Evolutionary conservation across 345 rosid species (phyloP), one percentile per base, ranked within the genome.

Genomic region (Corchorus olitorius): DNA sequence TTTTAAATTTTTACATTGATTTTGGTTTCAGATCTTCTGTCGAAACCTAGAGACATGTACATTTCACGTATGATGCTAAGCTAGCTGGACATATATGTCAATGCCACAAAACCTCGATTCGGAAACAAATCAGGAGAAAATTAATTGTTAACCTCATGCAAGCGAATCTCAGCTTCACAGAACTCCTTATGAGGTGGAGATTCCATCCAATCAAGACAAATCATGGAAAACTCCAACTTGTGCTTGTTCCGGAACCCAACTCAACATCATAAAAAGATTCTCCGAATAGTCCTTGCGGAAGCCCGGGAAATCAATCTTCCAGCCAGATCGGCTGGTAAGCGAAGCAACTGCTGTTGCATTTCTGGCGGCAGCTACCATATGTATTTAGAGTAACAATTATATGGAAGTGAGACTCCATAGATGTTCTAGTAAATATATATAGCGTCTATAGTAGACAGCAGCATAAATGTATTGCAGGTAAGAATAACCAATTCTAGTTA

Each of bases 271-370:
- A 91, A 81, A 70, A 94, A 88, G 27, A 91, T 78, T 81, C 90
- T 87, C 63, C 88, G 88, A 79, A 94, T 78, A 49, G 97, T 91
- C 87, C 97, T 82, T 4, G 98, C 97, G 3, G 83, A 73, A 39
- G 92, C 92, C 16, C 98, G 92, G 74, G 98, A 90, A 65, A 88
- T 64, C 82, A 94, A 82, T 83, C 93, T 89, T 79, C 89, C 85
- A 45, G 81, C 88, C 73, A 94, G 82, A 83, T 94, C 95, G 54
- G 85, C 83, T 34, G 98, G 98, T 82, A 94, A 73, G 78, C 81
- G 88, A 82, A 93, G 85, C 72, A 94, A 79, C 82, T 81, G 88
- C 85, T 86, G 97, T 70, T 93, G 95, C 77, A 85, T 52, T 82
- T 93, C 98, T 56, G 86, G 93, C 5, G 91, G 93, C 82, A 94